Evolutionary conservation across 768 basidiomycete species (phyloP).

Genomic region (Terana coerulea): DNA sequence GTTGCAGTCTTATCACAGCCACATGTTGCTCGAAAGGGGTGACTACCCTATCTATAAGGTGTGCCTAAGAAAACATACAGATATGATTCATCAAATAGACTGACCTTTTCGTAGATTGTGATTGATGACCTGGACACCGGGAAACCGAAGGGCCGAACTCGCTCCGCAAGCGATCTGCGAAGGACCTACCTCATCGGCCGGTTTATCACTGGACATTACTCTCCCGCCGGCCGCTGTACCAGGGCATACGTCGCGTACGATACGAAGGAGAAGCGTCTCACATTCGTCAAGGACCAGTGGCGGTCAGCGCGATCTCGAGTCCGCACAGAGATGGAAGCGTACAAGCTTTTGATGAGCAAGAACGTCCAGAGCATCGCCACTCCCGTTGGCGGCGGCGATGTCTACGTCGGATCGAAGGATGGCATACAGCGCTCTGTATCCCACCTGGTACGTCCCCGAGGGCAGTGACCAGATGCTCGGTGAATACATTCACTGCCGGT

Average conservation of each 20-base stretch:
- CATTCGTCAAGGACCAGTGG: background rate
- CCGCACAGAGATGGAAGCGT: background rate
- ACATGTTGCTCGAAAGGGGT: too few relatives aligned
- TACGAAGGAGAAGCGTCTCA: conserved; percentile 6
- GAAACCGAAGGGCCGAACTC: too few relatives aligned
- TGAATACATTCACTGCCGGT: background rate
- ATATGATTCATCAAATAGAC: too few relatives aligned
- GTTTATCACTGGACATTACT: background rate
- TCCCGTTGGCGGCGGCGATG: background rate
- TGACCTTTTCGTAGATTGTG: too few relatives aligned
- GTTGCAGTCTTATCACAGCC: too few relatives aligned
- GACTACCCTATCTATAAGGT: too few relatives aligned
- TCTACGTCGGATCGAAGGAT: background rate
- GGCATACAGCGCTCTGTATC: background rate
- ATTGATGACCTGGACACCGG: too few relatives aligned
- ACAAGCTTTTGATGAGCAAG: background rate
- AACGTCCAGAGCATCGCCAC: background rate
- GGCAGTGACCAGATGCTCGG: background rate
- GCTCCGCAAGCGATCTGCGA: too few relatives aligned
- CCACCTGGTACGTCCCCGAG: too few relatives aligned
- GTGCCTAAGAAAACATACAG: too few relatives aligned
- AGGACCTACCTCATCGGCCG: conserved; percentile 16
- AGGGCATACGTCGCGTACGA: conserved; percentile 23
- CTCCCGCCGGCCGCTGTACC: conserved; percentile 19
- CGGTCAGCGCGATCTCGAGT: background rate